Evolutionary conservation across 2,329 filamentous ascomycete species (phyloP).

Genomic region (Pseudogymnoascus verrucosus): DNA sequence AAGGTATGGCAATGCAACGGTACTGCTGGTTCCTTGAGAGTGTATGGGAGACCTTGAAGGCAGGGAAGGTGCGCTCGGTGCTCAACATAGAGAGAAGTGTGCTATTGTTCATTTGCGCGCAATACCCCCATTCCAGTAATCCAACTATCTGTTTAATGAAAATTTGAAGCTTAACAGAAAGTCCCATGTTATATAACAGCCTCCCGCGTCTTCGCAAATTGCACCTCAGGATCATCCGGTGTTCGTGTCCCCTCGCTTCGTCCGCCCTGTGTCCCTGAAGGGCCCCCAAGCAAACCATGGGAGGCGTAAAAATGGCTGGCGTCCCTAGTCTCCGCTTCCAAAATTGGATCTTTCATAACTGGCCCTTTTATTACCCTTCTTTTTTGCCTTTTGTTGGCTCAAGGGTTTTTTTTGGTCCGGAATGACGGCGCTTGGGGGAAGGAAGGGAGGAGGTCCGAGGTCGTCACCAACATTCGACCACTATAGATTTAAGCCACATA

Average conservation of each 20-base stretch:
- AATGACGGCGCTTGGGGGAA: slow-evolving; percentile 4
- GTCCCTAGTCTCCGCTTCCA: slow-evolving; percentile 5
- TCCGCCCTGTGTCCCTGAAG: slow-evolving; percentile 6
- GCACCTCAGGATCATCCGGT: neutral
- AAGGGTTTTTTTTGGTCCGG: neutral
- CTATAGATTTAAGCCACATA: slow-evolving; percentile 7
- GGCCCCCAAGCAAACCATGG: slow-evolving; percentile 1
- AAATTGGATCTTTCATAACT: slow-evolving; percentile 2
- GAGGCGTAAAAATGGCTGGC: neutral
- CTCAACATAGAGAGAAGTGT: neutral
- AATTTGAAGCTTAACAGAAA: neutral
- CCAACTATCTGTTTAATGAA: neutral
- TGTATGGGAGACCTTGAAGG: neutral
- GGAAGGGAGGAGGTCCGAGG: neutral
- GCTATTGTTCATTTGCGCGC: neutral
- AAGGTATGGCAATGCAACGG: slow-evolving; percentile 7
- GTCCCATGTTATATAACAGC: slow-evolving; percentile 1
- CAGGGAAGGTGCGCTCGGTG: neutral
- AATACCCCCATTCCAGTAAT: neutral
- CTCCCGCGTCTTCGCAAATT: slow-evolving; percentile 1
- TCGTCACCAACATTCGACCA: neutral
- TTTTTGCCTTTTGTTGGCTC: neutral
- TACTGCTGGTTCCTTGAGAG: slow-evolving; percentile 1
- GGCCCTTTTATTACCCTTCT: slow-evolving; percentile 6
- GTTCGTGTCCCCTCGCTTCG: neutral